A percentile compares a stretch with the other conserved stretches of the same genome.
Conservation (phyloP, 176 grass and related monocot genomes). For the Triticum urartu region DNA sequence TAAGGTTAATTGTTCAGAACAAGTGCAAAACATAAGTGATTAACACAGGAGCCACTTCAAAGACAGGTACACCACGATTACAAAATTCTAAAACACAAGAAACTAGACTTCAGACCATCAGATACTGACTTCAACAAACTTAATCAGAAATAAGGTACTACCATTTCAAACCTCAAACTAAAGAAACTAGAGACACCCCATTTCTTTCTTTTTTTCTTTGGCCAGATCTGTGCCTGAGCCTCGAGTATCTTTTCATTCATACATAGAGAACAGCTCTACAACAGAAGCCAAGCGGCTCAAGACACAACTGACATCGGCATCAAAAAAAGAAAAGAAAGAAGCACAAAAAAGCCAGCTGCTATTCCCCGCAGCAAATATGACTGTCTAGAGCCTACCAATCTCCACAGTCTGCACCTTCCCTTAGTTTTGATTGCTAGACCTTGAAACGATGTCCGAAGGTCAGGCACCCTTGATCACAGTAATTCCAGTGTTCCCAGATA, state of each 20-base stretch:
- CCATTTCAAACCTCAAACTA: not conserved
- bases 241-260: not conserved
- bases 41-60: not conserved
- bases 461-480: not conserved
- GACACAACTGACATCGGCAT: not conserved
- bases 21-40: not conserved
- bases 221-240: not conserved
- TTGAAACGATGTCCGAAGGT: not conserved
- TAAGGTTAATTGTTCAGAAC: constrained; percentile 16
- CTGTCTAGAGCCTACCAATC: not conserved
- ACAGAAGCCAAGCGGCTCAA: not conserved
- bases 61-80: not conserved
- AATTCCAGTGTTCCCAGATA: not conserved
- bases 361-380: not conserved
- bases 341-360: not conserved
- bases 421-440: not conserved
- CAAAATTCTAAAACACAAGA: constrained; percentile 4
- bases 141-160: not conserved
- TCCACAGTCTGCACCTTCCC: not conserved
- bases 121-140: not conserved
- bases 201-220: not conserved
- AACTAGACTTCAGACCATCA: not conserved
- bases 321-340: not conserved
- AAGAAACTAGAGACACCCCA: not conserved
- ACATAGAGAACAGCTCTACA: not conserved